phyloP scores from a whole-genome alignment of 768 basidiomycete genomes.

The Tremella fuciformis region DNA sequence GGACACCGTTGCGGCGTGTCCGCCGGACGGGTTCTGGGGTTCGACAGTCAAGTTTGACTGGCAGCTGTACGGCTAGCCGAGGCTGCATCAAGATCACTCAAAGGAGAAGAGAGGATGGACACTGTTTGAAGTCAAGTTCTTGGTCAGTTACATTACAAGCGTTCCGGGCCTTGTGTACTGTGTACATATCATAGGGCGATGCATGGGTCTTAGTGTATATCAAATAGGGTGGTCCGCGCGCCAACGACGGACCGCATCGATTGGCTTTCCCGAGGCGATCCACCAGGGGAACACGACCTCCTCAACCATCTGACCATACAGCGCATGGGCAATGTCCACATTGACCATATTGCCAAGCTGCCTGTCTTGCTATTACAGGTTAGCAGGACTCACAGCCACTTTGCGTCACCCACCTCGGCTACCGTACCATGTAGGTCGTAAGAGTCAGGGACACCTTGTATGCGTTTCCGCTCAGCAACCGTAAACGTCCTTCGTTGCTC shows the following conservation, averaged over 20 bases:
- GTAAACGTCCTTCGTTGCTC: slow-evolving; percentile 28
- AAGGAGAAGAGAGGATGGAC: too few species aligned
- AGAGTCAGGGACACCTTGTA: slow-evolving; percentile 32
- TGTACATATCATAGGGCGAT: too few species aligned
- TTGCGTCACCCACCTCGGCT: slow-evolving; percentile 1
- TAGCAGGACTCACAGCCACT: background rate
- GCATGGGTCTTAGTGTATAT: too few species aligned
- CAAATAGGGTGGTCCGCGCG: slow-evolving; percentile 10
- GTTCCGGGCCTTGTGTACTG: too few species aligned
- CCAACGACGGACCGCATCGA: slow-evolving; percentile 6
- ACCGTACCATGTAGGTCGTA: slow-evolving; percentile 9
- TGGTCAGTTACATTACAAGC: too few species aligned
- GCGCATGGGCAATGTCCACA: slow-evolving; percentile 23
- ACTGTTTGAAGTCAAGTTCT: too few species aligned
- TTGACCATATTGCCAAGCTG: slow-evolving; percentile 25
- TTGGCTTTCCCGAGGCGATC: slow-evolving; percentile 16
- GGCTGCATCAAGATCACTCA: too few species aligned
- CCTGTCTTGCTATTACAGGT: slow-evolving; percentile 13
- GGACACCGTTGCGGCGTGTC: slow-evolving; percentile 16
- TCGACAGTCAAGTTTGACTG: slow-evolving; percentile 33
- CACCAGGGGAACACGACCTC: slow-evolving; percentile 27
- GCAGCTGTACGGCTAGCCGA: slow-evolving; percentile 35
- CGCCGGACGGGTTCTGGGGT: slow-evolving; percentile 35
- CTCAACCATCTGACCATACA: slow-evolving; percentile 17
- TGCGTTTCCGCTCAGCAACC: slow-evolving; percentile 31